Conservation (phyloP, 73 alveolate species). For the Paramecium caudatum region DNA sequence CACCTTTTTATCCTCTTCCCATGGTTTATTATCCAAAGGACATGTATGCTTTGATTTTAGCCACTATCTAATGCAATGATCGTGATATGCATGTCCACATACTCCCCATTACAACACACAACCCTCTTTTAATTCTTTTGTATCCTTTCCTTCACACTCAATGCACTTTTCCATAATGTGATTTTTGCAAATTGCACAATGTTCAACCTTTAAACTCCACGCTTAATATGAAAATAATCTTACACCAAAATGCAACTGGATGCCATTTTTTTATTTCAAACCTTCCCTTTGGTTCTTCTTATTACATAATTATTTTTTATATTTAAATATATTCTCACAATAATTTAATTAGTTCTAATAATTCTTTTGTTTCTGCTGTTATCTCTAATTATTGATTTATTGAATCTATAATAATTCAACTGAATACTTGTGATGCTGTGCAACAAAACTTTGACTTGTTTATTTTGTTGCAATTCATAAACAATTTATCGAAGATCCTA, state of each 20-base stretch:
- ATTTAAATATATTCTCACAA: too few species aligned
- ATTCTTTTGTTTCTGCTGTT: slow-evolving; percentile 22
- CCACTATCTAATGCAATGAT: slow-evolving; percentile 64
- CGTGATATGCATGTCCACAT: slow-evolving; percentile 68
- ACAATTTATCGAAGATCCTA: neutral
- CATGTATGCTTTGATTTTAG: slow-evolving; percentile 52
- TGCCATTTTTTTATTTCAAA: slow-evolving; percentile 65
- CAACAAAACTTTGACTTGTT: neutral
- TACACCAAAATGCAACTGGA: slow-evolving; percentile 71
- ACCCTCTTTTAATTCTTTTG: neutral
- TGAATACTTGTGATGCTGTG: neutral
- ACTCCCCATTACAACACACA: neutral
- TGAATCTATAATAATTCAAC: neutral
- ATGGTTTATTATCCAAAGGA: slow-evolving; percentile 56
- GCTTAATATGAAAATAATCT: neutral
- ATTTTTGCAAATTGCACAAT: slow-evolving; percentile 70
- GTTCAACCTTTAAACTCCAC: slow-evolving; percentile 66
- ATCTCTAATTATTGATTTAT: slow-evolving; percentile 35
- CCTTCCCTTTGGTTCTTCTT: slow-evolving; percentile 62
- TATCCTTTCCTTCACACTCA: slow-evolving; percentile 55
- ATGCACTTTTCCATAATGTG: slow-evolving; percentile 66
- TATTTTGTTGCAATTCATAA: neutral
- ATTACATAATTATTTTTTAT: neutral
- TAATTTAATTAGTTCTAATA: slow-evolving; percentile 19
- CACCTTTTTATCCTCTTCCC: slow-evolving; percentile 38